Evolutionary conservation across 2,329 filamentous ascomycete genomes (phyloP).

Genomic region (Bipolaris zeicola): DNA sequence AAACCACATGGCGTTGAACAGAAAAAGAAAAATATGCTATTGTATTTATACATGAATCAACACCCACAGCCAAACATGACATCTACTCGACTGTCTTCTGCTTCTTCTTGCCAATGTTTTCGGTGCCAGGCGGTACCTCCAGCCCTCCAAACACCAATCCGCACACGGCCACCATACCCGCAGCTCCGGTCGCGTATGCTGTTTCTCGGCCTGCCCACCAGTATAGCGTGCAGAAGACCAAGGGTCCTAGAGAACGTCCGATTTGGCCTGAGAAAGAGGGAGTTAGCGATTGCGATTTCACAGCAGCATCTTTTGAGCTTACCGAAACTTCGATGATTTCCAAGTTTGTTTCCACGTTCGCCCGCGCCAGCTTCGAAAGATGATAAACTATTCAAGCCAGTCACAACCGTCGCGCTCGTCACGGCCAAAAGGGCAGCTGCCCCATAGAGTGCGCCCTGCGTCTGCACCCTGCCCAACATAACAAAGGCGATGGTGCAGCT

Average conservation of each 20-base stretch:
- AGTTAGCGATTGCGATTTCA: constrained; percentile 17
- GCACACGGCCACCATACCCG: constrained; percentile 77
- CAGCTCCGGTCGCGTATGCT: constrained; percentile 81
- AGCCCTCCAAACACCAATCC: constrained; percentile 73
- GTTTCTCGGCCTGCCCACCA: constrained; percentile 95
- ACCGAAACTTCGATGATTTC: constrained; percentile 73
- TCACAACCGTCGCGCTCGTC: constrained; percentile 93
- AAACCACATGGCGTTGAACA: background rate
- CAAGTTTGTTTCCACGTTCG: constrained; percentile 85
- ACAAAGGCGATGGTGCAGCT: constrained; percentile 81
- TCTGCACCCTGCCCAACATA: constrained; percentile 72
- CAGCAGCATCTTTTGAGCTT: constrained; percentile 18
- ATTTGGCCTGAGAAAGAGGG: constrained; percentile 70
- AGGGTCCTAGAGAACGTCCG: constrained; percentile 81
- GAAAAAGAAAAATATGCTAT: background rate
- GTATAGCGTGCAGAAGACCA: constrained; percentile 93
- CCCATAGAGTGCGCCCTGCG: constrained; percentile 73
- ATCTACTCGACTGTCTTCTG: constrained; percentile 15
- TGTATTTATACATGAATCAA: background rate
- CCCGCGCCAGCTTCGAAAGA: constrained; percentile 83
- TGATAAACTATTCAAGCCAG: constrained; percentile 86
- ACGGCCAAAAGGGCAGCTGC: constrained; percentile 85
- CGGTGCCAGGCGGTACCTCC: constrained; percentile 63
- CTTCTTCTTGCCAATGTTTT: constrained; percentile 35
- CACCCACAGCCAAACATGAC: too few species aligned